Evolutionary conservation across 345 rosid species (phyloP), one percentile per base, ranked within the genome.

Genomic region (Aegle marmelos): DNA sequence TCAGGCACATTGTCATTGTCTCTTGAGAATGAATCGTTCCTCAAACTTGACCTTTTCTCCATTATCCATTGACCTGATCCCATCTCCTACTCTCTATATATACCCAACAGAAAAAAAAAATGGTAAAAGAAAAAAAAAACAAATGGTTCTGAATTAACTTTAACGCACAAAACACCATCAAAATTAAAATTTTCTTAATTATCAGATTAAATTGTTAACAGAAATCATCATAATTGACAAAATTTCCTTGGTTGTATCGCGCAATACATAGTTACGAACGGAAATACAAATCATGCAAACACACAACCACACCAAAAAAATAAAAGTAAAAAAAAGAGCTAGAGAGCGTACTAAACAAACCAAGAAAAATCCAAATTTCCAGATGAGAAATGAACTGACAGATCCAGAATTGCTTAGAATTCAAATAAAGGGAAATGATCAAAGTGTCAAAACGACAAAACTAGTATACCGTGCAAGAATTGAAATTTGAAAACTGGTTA

Each of bases 61-160:
- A 94, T 68, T 21, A 61, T 68, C 97, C 97, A 92, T 27, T 86
- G 86, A 79, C 87, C 88, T 17, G 93, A 80, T 63, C 78, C 94
- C 98, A 87, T 87, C 72, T 57, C 9, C 31, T 67, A 58, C 8
- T 11, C 67, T 68, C 3, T 34, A 34, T 24, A 34, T 24, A 53
- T 17, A 53, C 57, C 57, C 41, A 8, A n/a, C n/a, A 41, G 6
- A 31, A 34, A 34, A 41, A 8, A 10, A 41, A 41, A 9, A 39
- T 2, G 10, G 10, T 1, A 1, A 41, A 34, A 34, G 3, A n/a
- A 34, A 34, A 41, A 41, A 53, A 33, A 24, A 28, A 9, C 60
- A 28, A 64, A 50, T 19, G n/a, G 19, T 7, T 36, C 16, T 30
- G 34, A 25, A 17, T 59, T 45, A 37, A n/a, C 70, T 62, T 48